Conservation (phyloP, 2,329 filamentous ascomycete genomes). For the Exophiala aquamarina region DNA sequence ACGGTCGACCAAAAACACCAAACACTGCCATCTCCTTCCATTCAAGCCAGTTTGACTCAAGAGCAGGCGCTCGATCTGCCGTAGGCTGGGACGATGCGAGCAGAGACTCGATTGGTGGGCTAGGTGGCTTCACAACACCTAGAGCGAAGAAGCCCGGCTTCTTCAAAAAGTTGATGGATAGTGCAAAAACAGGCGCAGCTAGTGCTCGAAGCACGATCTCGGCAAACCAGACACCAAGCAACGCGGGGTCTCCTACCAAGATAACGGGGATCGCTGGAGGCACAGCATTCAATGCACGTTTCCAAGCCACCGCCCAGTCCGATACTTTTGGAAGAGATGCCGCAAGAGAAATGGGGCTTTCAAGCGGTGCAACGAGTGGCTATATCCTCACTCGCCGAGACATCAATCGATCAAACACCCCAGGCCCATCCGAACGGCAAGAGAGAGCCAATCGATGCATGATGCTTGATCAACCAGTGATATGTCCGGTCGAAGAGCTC, state of each 20-base stretch:
- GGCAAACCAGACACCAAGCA: slow-evolving; percentile 53
- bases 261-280: slow-evolving; percentile 58
- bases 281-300: slow-evolving; percentile 25
- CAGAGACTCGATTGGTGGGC: slow-evolving; percentile 56
- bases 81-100: slow-evolving; percentile 56
- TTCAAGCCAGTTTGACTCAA: slow-evolving; percentile 71
- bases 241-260: slow-evolving; percentile 49
- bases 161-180: slow-evolving; percentile 93
- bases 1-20: slow-evolving; percentile 50
- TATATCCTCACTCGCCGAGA: slow-evolving; percentile 98
- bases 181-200: slow-evolving; percentile 89
- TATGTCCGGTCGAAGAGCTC: slow-evolving; percentile 87
- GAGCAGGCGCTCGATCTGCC: slow-evolving; percentile 62
- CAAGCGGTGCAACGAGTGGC: slow-evolving; percentile 58
- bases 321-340: slow-evolving; percentile 48
- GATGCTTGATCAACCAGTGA: slow-evolving; percentile 86
- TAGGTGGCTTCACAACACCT: slow-evolving; percentile 75
- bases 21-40: slow-evolving; percentile 84
- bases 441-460: slow-evolving; percentile 88
- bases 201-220: slow-evolving; percentile 84
- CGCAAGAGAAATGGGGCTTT: slow-evolving; percentile 70
- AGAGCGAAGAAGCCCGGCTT: slow-evolving; percentile 84
- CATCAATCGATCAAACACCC: slow-evolving; percentile 89
- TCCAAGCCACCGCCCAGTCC: slow-evolving; percentile 29
- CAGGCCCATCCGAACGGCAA: slow-evolving; percentile 81